These are phyloP conservation scores for Cubamyces lactineus DNA, from an alignment of 768 basidiomycete species.

Conservation along the genomic window DNA sequence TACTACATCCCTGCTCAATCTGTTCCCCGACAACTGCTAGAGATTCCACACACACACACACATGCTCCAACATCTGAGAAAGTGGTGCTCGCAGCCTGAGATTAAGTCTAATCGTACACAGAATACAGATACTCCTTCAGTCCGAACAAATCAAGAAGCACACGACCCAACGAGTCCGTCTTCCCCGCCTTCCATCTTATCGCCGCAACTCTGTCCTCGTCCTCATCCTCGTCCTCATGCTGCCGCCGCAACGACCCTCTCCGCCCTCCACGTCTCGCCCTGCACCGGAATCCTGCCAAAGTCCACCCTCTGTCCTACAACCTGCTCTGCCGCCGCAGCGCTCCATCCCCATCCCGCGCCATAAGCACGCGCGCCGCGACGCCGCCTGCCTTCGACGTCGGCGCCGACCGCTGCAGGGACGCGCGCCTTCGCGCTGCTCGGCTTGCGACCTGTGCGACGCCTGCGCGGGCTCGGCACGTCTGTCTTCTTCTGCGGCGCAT, in stretches of 20 bases:
- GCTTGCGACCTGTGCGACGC: conserved; percentile 24
- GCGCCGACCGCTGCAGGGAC: conserved; percentile 3
- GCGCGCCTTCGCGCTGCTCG: conserved; percentile 18
- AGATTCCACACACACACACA: too few relatives aligned
- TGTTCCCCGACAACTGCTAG: too few relatives aligned
- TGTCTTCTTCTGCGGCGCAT: conserved; percentile 2
- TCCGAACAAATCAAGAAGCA: too few relatives aligned
- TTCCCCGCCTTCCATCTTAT: not conserved
- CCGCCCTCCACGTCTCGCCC: not conserved
- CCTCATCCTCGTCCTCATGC: not conserved
- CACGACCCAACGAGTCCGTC: not conserved
- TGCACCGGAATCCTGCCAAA: conserved; percentile 1
- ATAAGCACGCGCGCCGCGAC: conserved; percentile 13
- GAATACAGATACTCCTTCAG: too few relatives aligned
- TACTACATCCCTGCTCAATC: too few relatives aligned
- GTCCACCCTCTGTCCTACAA: conserved; percentile 3
- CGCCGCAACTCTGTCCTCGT: not conserved
- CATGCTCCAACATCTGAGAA: too few relatives aligned
- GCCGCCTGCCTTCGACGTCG: conserved; percentile 25
- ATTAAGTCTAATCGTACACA: too few relatives aligned
- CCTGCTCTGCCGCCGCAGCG: conserved; percentile 1
- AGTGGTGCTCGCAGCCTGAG: too few relatives aligned
- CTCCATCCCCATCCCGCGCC: conserved; percentile 26
- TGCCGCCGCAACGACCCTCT: not conserved
- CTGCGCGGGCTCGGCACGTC: conserved; percentile 13